Evolutionary conservation across 345 rosid species (phyloP), one percentile per base, ranked within the genome.

Genomic region (Rhodamnia rubescens): DNA sequence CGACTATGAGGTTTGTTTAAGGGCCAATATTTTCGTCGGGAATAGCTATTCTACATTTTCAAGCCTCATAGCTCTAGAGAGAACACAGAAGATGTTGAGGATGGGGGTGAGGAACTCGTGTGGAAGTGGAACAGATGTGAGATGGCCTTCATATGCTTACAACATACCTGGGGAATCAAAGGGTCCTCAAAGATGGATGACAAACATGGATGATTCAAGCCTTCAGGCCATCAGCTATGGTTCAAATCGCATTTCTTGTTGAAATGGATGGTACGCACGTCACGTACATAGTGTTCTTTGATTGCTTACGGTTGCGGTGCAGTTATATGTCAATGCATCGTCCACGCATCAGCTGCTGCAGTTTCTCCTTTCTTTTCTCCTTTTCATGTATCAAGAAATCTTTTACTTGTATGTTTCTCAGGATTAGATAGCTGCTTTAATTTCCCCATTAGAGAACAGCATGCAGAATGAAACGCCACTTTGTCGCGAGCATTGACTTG

Each of bases 41-140:
- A 97, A 97, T 87, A 97, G 98, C 86, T 96, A 94, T 84, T 97
- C 99, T 21, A 97, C 99, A 5, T 97, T 97, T 90, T 96, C 99
- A 12, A 94, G 98, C 90, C 98, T 97, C 44, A 87, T 97, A 55
- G 98, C 88, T 75, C 98, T 97, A 22, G 98, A 94, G 78, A 92
- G 99, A 87, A 95, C 99, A 10, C 99, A 97, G 83, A 96, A 91
- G 90, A 92, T 90, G 87, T 89, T 89, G 26, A 89, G 90, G 57
- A 92, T 88, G 91, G 99, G 99, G 8, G n/a, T 90, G 29, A 74
- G 86, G 75, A 93, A 91, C 86, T 90, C 90, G 1, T 97, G 99
- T 20, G 89, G 90, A 27, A 85, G 90, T 27, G 86, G 1, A 53
- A 53, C 24, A 7, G 92, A 90, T 81, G 90, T 89, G 13, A 88